Conservation (phyloP, 768 basidiomycete genomes). For the Russula virescens region DNA sequence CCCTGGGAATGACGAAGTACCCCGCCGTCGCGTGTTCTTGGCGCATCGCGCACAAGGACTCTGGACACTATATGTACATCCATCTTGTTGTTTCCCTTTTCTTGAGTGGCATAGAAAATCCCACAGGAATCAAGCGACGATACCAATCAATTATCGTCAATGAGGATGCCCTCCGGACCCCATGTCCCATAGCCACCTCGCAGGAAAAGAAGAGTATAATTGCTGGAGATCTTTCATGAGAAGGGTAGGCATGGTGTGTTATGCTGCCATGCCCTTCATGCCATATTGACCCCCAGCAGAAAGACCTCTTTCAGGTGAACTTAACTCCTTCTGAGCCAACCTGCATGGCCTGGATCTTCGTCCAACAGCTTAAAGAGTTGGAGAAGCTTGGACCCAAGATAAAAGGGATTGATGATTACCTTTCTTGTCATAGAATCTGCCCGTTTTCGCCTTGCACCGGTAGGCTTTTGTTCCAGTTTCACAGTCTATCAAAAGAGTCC, state of each 20-base stretch:
- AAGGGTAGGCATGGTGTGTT: slow-evolving; percentile 47
- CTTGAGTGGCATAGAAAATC: neutral
- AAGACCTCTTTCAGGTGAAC: slow-evolving; percentile 71
- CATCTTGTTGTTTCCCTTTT: neutral
- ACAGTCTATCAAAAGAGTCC: slow-evolving; percentile 87
- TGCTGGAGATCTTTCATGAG: slow-evolving; percentile 93
- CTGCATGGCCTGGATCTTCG: neutral
- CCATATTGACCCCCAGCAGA: slow-evolving; percentile 32
- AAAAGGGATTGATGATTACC: slow-evolving; percentile 76
- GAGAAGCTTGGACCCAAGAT: slow-evolving; percentile 85
- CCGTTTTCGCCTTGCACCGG: neutral
- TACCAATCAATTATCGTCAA: neutral
- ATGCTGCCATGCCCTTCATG: slow-evolving; percentile 27
- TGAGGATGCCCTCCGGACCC: neutral
- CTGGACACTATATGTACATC: too few relatives aligned
- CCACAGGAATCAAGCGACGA: neutral
- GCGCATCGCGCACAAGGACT: too few relatives aligned
- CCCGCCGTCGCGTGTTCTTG: too few relatives aligned
- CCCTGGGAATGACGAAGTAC: too few relatives aligned
- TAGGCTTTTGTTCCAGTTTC: slow-evolving; percentile 46
- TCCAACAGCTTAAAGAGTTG: slow-evolving; percentile 73
- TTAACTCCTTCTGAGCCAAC: neutral
- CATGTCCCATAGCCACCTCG: slow-evolving; percentile 22
- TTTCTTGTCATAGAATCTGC: neutral
- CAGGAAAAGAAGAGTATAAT: slow-evolving; percentile 87